phyloP scores from a whole-genome alignment of 2,329 filamentous ascomycete species.

The Colletotrichum sansevieriae region DNA sequence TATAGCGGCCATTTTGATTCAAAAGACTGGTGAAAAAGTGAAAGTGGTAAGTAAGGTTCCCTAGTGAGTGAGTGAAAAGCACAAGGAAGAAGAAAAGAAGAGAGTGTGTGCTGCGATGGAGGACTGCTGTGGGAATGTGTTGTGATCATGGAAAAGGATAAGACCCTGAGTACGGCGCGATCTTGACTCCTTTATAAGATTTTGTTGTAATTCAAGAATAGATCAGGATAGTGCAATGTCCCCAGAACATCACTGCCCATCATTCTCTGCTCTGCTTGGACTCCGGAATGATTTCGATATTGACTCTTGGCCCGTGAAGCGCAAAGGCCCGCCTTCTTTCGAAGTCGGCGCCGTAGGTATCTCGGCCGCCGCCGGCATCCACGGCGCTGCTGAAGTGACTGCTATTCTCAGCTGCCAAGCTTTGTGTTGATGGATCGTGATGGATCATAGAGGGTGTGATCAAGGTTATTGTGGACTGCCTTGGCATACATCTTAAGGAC shows the following conservation, averaged over 20 bases:
- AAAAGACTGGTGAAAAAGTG: constrained; percentile 14
- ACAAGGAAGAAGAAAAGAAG: constrained; percentile 15
- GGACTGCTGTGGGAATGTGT: neutral
- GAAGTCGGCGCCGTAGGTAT: neutral
- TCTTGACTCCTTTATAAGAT: constrained; percentile 4
- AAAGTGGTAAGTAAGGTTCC: constrained; percentile 17
- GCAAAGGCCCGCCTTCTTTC: neutral
- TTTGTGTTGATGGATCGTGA: neutral
- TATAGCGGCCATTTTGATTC: constrained; percentile 29
- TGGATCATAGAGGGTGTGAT: neutral
- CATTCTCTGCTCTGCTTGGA: neutral
- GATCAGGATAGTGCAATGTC: neutral
- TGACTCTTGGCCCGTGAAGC: constrained; percentile 1
- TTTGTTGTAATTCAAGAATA: neutral
- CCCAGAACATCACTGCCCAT: neutral
- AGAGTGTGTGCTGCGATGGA: constrained; percentile 12
- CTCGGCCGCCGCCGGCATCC: neutral
- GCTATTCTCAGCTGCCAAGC: constrained; percentile 22
- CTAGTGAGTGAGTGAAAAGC: constrained; percentile 26
- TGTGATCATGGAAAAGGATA: constrained; percentile 5
- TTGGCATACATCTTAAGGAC: constrained; percentile 16
- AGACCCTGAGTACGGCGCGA: neutral
- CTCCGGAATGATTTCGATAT: neutral
- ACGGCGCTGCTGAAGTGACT: neutral
- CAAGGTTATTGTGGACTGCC: neutral